Conservation (phyloP, 768 basidiomycete species). For the Auriculariales sp. region DNA sequence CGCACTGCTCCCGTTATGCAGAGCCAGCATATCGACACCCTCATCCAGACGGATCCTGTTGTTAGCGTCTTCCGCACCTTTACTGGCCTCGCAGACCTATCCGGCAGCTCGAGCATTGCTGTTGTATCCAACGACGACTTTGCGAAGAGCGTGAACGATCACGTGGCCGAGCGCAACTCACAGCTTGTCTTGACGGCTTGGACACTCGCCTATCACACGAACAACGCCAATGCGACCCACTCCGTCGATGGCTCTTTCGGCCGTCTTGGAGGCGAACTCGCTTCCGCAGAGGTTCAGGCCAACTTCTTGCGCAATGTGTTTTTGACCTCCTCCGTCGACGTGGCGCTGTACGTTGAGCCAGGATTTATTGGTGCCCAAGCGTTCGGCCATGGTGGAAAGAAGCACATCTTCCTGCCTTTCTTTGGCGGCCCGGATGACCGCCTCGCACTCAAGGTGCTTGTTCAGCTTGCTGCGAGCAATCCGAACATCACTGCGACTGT, state of each 20-base stretch:
- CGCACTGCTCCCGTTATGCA: slow-evolving; percentile 80
- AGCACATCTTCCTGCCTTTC: slow-evolving; percentile 78
- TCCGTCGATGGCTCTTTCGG: slow-evolving; percentile 76
- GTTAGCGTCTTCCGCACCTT: slow-evolving; percentile 67
- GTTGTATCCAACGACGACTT: slow-evolving; percentile 70
- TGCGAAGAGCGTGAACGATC: slow-evolving; percentile 44
- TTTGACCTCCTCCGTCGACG: slow-evolving; percentile 51
- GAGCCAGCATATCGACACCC: slow-evolving; percentile 56
- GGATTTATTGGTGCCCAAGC: slow-evolving; percentile 24
- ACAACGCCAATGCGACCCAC: slow-evolving; percentile 22
- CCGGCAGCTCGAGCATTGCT: slow-evolving; percentile 52
- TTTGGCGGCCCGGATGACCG: slow-evolving; percentile 93
- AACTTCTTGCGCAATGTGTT: slow-evolving; percentile 81
- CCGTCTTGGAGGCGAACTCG: slow-evolving; percentile 30
- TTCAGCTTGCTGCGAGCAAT: slow-evolving; percentile 64
- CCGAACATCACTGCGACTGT: slow-evolving; percentile 55
- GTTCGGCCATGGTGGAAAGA: slow-evolving; percentile 17
- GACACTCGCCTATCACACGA: slow-evolving; percentile 31
- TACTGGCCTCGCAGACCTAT: slow-evolving; percentile 50
- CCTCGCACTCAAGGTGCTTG: slow-evolving; percentile 62
- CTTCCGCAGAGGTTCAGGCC: slow-evolving; percentile 48
- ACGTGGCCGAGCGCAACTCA: slow-evolving; percentile 38
- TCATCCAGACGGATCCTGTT: slow-evolving; percentile 58
- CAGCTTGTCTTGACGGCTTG: slow-evolving; percentile 81
- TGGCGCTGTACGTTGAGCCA: slow-evolving; percentile 77